phyloP scores from a whole-genome alignment of 2,329 filamentous ascomycete genomes.

The Pseudopyricularia cyperi region DNA sequence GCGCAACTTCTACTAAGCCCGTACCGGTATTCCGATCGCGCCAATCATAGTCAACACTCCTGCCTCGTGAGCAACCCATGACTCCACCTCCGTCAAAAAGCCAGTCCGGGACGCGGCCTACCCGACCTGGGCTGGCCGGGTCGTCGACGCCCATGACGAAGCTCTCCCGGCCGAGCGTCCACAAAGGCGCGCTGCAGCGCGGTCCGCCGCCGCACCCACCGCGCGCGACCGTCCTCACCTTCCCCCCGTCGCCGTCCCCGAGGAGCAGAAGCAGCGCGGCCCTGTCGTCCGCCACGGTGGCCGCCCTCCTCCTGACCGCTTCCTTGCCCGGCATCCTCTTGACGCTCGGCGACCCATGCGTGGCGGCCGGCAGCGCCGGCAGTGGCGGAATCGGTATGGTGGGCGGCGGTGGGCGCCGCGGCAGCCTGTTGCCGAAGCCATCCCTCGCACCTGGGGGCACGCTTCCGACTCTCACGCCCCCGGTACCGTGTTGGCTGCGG shows the following conservation, averaged over 20 bases:
- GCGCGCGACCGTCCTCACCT: not conserved
- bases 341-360: constrained; percentile 14
- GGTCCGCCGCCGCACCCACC: too few species aligned
- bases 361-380: constrained; percentile 5
- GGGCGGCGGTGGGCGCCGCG: not conserved
- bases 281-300: constrained; percentile 4
- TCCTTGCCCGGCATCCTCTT: constrained; percentile 14
- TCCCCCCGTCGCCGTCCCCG: constrained; percentile 3
- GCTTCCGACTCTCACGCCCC: not conserved
- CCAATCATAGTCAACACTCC: too few species aligned
- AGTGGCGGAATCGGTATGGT: constrained; percentile 8
- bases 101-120: constrained; percentile 11
- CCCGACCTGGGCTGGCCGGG: constrained; percentile 12
- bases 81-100: not conserved
- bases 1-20: too few species aligned
- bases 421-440: not conserved
- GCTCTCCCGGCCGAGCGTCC: constrained; percentile 17
- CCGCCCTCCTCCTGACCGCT: constrained; percentile 10
- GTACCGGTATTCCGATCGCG: too few species aligned
- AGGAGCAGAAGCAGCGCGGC: constrained; percentile 8
- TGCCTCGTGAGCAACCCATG: not conserved
- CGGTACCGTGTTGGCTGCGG: not conserved
- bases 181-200: constrained; percentile 5
- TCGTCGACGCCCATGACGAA: constrained; percentile 17
- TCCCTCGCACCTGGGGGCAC: not conserved